These are phyloP conservation scores for Cordia subcordata DNA, from an alignment of 257 asterid species.

Conservation along the genomic window DNA sequence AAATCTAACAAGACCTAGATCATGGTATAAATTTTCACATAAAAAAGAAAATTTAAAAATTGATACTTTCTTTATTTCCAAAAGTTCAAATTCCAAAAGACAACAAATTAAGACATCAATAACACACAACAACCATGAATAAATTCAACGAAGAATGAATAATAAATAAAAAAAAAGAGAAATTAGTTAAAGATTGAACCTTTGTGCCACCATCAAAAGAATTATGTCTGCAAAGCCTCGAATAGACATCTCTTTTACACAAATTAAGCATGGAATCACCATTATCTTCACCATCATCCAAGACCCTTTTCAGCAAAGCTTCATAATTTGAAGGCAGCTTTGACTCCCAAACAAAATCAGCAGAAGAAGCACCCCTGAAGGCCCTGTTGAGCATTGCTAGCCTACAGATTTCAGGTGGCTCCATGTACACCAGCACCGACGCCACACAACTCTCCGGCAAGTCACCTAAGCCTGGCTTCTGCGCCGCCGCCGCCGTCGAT, in stretches of 20 bases:
- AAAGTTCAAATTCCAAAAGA: too few relatives aligned
- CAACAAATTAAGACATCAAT: too few relatives aligned
- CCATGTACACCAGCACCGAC: slow-evolving; percentile 57
- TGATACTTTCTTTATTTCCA: too few relatives aligned
- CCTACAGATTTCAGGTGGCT: slow-evolving; percentile 80
- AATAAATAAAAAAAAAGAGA: background rate
- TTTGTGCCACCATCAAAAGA: slow-evolving; percentile 70
- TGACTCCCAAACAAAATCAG: slow-evolving; percentile 85
- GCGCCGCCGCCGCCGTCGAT: slow-evolving; percentile 1
- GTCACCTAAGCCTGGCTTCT: slow-evolving; percentile 43
- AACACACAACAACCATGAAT: too few relatives aligned
- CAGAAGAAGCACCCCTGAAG: slow-evolving; percentile 63
- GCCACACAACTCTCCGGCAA: slow-evolving; percentile 87
- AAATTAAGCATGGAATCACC: slow-evolving; percentile 10
- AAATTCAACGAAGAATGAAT: too few relatives aligned
- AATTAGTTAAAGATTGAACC: slow-evolving; percentile 32
- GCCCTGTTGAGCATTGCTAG: slow-evolving; percentile 63
- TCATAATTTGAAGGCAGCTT: slow-evolving; percentile 66
- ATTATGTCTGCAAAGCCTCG: slow-evolving; percentile 54
- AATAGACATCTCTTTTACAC: slow-evolving; percentile 56
- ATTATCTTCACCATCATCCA: slow-evolving; percentile 19
- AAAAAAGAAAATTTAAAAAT: too few relatives aligned
- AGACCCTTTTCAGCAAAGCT: slow-evolving; percentile 51
- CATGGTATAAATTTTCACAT: too few relatives aligned
- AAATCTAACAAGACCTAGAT: too few relatives aligned